Evolutionary conservation across 2,329 filamentous ascomycete species (phyloP), one percentile per base, ranked within the genome.

Genomic region (Dichotomopilus funicola): DNA sequence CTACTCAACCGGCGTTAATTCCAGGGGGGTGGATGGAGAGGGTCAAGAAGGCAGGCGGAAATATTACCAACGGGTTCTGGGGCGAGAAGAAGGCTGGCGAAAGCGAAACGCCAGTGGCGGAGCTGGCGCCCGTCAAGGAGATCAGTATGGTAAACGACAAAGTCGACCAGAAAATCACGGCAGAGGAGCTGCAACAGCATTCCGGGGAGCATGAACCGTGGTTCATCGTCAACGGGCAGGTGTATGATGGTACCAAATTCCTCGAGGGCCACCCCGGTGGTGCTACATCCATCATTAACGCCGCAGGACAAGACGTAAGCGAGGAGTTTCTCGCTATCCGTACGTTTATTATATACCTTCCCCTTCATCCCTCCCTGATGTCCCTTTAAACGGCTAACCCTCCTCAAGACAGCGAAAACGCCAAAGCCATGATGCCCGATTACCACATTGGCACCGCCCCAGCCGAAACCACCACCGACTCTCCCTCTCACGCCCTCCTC

Each of bases 251-350:
- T 5, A 91, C 88, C 0, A 71, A 73, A 2, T 96, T 94, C 67
- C 73, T 96, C 11, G 81, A 90, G 59, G 87, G 78, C 0, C 91
- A 96, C 68, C 91, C 91, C 0, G 91, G 91, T 51, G 91, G 91
- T 50, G 89, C 89, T 2, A 82, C 87, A 60, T 94, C 89, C 64
- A 96, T 96, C 66, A 78, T 87, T 52, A 86, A 85, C 34, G 89
- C 86, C 3, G 91, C 90, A n/a, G 90, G 85, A 0, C 76, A 88
- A 64, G 91, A 96, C 70, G 82, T 82, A 8, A 88, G 87, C 0
- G 91, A 96, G 65, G 91, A 96, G 63, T 96, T 96, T 68, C 81
- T 95, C 73, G 87, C 88, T 11, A 96, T 96, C 64, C 91, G 89
- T 92, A 76, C 78, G 88, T 78, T 12, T 11, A 38, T n/a, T 7